These are phyloP conservation scores for Sorghum bicolor DNA, from an alignment of 176 grass and related monocot genomes.

Conservation along the genomic window DNA sequence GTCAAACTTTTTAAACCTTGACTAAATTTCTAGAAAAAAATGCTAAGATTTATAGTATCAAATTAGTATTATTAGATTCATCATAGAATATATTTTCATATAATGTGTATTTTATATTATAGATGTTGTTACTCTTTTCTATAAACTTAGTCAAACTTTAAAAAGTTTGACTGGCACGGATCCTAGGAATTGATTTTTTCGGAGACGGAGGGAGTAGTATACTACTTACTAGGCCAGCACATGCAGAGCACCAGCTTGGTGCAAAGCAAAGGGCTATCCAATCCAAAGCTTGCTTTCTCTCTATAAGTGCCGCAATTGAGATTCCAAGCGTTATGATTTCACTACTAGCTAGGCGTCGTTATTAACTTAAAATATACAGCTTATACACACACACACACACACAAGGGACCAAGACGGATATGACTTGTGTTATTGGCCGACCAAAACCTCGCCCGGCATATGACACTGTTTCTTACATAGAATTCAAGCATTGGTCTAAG, in stretches of 20 bases:
- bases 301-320: neutral
- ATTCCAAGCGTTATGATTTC: no score
- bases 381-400: neutral
- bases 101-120: no score
- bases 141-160: no score
- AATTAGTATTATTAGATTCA: no score
- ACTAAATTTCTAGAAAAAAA: no score
- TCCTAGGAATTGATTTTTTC: no score
- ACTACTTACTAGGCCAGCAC: constrained; percentile 29
- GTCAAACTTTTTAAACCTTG: no score
- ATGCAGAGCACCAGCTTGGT: neutral
- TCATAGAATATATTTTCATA: no score
- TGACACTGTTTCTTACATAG: neutral
- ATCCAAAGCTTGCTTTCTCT: neutral
- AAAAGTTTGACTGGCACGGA: no score
- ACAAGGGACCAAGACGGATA: constrained; percentile 13
- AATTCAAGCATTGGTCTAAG: constrained; percentile 23
- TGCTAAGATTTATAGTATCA: no score
- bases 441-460: neutral
- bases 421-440: neutral
- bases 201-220: no score
- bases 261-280: neutral
- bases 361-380: neutral
- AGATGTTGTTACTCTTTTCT: no score
- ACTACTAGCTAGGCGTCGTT: neutral